These are phyloP conservation scores for Spinellus fusiger DNA, from an alignment of 192 early-diverging fungal species.

Conservation along the genomic window DNA sequence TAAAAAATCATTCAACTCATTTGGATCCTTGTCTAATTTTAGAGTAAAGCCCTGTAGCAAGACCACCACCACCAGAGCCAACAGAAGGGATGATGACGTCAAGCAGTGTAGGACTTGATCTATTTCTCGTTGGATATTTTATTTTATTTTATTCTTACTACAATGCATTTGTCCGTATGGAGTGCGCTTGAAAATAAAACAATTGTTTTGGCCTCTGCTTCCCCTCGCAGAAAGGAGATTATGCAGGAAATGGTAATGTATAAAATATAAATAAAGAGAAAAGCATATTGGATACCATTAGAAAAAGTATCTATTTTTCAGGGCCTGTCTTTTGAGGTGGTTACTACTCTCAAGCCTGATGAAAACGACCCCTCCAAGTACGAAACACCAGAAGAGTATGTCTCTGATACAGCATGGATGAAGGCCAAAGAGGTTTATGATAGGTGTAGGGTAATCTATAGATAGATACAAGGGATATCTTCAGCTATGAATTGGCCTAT, in stretches of 20 bases:
- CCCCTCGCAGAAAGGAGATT: constrained; percentile 76
- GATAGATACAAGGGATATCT: not conserved
- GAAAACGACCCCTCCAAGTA: constrained; percentile 66
- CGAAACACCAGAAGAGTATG: constrained; percentile 55
- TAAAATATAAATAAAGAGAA: not conserved
- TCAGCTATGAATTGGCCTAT: not conserved
- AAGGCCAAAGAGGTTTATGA: constrained; percentile 70
- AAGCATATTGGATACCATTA: not conserved
- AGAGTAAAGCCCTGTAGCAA: too few relatives aligned
- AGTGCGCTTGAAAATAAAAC: not conserved
- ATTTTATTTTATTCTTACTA: not conserved
- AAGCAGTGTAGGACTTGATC: not conserved
- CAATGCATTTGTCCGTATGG: not conserved
- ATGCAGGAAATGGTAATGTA: constrained; percentile 37
- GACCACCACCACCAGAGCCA: not conserved
- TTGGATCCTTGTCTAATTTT: too few relatives aligned
- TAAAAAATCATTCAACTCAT: too few relatives aligned
- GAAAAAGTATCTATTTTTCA: constrained; percentile 1
- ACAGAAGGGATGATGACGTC: not conserved
- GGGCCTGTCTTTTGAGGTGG: constrained; percentile 57
- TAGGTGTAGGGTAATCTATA: constrained; percentile 18
- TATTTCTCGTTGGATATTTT: not conserved
- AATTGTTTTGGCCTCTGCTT: constrained; percentile 33
- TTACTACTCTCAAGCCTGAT: constrained; percentile 73
- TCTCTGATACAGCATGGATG: constrained; percentile 57